phyloP scores from a whole-genome alignment of 805 yeast species.

The Tetrapisispora taiwanensis region DNA sequence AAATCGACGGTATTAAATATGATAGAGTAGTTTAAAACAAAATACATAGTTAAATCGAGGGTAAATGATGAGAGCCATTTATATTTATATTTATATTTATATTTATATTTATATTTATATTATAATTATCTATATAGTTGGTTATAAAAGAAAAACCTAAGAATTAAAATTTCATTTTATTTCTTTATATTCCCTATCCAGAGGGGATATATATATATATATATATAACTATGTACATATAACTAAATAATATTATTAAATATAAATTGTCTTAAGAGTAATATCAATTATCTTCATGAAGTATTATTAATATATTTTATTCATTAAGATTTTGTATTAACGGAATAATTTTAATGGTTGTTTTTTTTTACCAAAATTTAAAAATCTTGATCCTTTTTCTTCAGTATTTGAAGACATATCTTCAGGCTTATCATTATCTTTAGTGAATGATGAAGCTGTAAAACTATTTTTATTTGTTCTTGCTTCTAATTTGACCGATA shows the following conservation, averaged over 20 bases:
- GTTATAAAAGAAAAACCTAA: too few relatives aligned
- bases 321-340: too few relatives aligned
- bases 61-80: too few relatives aligned
- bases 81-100: neutral
- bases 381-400: neutral
- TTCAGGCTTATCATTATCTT: neutral
- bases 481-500: slow-evolving; percentile 68
- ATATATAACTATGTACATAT: neutral
- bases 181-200: slow-evolving; percentile 2
- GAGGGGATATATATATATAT: neutral
- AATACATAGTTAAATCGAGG: too few relatives aligned
- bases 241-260: too few relatives aligned
- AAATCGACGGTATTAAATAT: slow-evolving; percentile 45
- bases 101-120: too few relatives aligned
- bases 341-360: slow-evolving; percentile 1
- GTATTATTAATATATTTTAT: too few relatives aligned
- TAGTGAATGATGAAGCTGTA: neutral
- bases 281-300: neutral
- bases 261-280: neutral
- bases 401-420: neutral
- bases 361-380: slow-evolving; percentile 3
- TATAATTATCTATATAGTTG: too few relatives aligned
- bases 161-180: neutral
- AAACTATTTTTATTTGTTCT: neutral
- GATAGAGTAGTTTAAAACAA: slow-evolving; percentile 42